Base-by-base conservation (phyloP, 805 yeast species). In the Candida hungchunana region DNA sequence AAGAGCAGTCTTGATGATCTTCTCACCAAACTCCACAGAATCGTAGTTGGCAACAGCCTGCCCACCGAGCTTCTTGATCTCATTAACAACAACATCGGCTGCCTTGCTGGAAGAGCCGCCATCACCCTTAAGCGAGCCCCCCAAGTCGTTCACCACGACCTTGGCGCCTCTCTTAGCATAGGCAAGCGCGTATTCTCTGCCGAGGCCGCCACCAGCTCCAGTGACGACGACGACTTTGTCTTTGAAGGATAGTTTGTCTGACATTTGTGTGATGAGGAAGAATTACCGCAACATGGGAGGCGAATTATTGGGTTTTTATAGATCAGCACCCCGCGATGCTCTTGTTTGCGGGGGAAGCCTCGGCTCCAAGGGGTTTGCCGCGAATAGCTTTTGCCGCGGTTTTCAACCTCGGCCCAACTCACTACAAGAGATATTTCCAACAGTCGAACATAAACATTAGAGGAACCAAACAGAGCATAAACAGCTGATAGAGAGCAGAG, bases 171-270 rank as follows among this genome's bases (percentile, higher is more conserved):
- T 73, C 40, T 77, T 67, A 28, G 95, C 97, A 62, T 73, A 90
- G 50, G 82, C 87, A 21, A 87, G 64, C 5, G 96, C 95, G 62
- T 90, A 90, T 32, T 78, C 78, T 52, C 73, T 83, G 17, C 98
- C 98, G 29, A 90, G 73, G 14, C 97, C 98, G 49, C 97, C 97
- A 46, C 98, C 98, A 31, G 97, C 93, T 22, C 98, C 98, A 32
- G 97, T 90, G 58, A 90, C 79, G 39, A 90, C 78, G 22, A 90
- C 97, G 29, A 90, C 97, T 59, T 83, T 81, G 51, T 79, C 87
- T 53, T 85, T 82, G 55, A 81, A 86, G 24, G 68, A 55, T 18
- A 80, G 56, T 30, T 84, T 31, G 15, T 28, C 31, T 7, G 34
- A 19, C 39, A 38, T 37, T 26, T 19, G 18, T 29, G 18, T 21